Conservation (phyloP, 23 red algal genomes). For the Gracilaria domingensis region DNA sequence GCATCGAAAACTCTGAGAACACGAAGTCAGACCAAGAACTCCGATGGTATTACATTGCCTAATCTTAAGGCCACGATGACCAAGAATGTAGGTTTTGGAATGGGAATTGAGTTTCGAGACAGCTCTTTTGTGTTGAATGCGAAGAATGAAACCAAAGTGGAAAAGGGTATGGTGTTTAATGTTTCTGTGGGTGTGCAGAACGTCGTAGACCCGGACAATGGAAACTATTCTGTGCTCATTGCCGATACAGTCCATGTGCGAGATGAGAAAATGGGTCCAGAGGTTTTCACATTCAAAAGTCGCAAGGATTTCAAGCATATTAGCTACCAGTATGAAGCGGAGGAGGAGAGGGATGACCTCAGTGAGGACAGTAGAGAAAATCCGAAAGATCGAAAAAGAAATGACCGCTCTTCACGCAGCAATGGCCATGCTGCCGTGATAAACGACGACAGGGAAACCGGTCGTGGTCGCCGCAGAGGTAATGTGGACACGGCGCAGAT, state of each 20-base stretch:
- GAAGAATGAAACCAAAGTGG: conserved; percentile 86
- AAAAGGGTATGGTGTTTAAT: conserved; percentile 93
- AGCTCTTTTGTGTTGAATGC: conserved; percentile 83
- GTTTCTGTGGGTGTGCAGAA: conserved; percentile 84
- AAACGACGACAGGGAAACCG: conserved; percentile 19
- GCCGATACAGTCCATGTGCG: conserved; percentile 91
- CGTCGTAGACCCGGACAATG: conserved; percentile 82
- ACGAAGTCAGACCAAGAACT: neutral
- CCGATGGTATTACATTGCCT: conserved; percentile 51
- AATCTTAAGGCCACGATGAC: conserved; percentile 48
- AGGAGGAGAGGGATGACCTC: conserved; percentile 86
- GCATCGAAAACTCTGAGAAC: conserved; percentile 56
- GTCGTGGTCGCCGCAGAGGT: conserved; percentile 36
- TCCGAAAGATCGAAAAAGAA: neutral
- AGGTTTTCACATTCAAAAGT: conserved; percentile 71
- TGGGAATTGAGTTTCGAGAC: conserved; percentile 97
- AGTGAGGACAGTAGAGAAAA: conserved; percentile 59
- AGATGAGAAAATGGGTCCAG: conserved; percentile 46
- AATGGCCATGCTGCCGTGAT: conserved; percentile 33
- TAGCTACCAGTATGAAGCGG: conserved; percentile 74
- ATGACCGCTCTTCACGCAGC: conserved; percentile 3
- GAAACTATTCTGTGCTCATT: conserved; percentile 80
- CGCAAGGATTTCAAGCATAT: conserved; percentile 84
- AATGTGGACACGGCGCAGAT: conserved; percentile 49
- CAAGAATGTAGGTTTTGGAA: conserved; percentile 96